Evolutionary conservation across 2,329 filamentous ascomycete species (phyloP), one percentile per base, ranked within the genome.

Genomic region (Mycosphaerelloides madeirae): DNA sequence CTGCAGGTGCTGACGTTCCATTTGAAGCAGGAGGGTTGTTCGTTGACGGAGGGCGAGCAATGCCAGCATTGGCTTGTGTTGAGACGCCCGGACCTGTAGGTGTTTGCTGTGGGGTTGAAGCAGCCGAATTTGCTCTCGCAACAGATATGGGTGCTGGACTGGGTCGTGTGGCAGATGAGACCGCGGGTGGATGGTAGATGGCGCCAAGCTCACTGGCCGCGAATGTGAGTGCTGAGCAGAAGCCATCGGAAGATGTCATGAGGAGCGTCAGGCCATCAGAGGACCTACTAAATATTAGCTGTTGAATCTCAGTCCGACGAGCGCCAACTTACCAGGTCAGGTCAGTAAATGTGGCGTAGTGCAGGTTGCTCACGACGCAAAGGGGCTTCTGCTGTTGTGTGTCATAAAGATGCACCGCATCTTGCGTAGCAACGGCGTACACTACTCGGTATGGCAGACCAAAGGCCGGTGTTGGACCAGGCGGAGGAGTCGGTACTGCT

Each of bases 161-260:
- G 18, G 70, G 64, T 32, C 55, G 49, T 13, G 44, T 69, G 62
- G 58, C 55, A 55, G 52, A 57, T 59, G 61, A 54, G 57, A 58
- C 51, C 55, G 87, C 81, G 25, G 83, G 22, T 9, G 22, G 84
- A 7, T 81, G 83, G 64, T 94, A 94, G 4, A 81, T 70, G 53
- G 91, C 83, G 11, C 93, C 93, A 1, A 98, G 73, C 65, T 98
- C 93, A 7, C 87, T 87, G 2, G 85, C 73, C 1, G 79, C 68
- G 62, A 98, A 98, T 0, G 89, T 85, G 5, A 98, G 73, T 0
- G 87, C 85, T 0, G 93, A 98, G 65, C 93, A 98, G 71, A 97
- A 98, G 0, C 93, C 93, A 65, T 98, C 93, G 0, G 93, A 96
- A 0, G 93, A 98, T n/a, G 89, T 93, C 71, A 98, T 94, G 38